phyloP scores from a whole-genome alignment of 1,284 basidiomycete species.

The Kalmanozyma brasiliensis region DNA sequence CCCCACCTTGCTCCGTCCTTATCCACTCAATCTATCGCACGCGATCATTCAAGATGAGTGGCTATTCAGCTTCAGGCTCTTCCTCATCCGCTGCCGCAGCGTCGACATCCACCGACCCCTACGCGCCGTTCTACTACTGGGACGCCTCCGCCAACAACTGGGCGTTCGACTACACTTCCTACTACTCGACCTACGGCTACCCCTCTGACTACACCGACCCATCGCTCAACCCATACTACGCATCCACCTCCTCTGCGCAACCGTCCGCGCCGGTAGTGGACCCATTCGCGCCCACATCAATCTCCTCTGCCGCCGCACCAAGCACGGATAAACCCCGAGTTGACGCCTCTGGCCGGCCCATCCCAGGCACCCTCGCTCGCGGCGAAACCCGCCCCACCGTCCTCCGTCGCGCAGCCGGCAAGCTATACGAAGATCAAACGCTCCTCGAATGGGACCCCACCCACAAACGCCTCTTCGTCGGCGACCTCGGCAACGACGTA shows the following conservation, averaged over 20 bases:
- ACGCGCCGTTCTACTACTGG: slow-evolving; percentile 67
- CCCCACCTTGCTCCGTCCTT: neutral
- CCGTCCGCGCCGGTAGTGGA: slow-evolving; percentile 4
- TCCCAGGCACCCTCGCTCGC: slow-evolving; percentile 70
- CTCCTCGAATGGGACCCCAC: slow-evolving; percentile 97
- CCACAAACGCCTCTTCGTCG: slow-evolving; percentile 98
- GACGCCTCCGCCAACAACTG: slow-evolving; percentile 58
- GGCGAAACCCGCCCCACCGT: slow-evolving; percentile 94
- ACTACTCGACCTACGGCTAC: slow-evolving; percentile 60
- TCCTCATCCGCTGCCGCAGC: slow-evolving; percentile 11
- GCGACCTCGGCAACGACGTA: slow-evolving; percentile 97
- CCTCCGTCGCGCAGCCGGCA: slow-evolving; percentile 90
- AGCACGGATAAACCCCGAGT: slow-evolving; percentile 12
- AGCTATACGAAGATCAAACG: slow-evolving; percentile 97
- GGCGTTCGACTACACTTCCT: slow-evolving; percentile 66
- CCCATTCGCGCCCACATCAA: slow-evolving; percentile 13
- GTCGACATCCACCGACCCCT: slow-evolving; percentile 52
- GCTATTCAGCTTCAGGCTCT: slow-evolving; percentile 3
- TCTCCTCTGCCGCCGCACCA: slow-evolving; percentile 9
- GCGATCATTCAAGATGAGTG: neutral
- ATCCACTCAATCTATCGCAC: neutral
- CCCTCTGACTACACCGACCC: slow-evolving; percentile 44
- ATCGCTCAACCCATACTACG: slow-evolving; percentile 33
- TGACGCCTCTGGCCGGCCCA: slow-evolving; percentile 36
- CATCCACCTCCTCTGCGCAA: neutral